Evolutionary conservation across 306 rosid genomes (phyloP).

Genomic region (Gillenia trifoliata): DNA sequence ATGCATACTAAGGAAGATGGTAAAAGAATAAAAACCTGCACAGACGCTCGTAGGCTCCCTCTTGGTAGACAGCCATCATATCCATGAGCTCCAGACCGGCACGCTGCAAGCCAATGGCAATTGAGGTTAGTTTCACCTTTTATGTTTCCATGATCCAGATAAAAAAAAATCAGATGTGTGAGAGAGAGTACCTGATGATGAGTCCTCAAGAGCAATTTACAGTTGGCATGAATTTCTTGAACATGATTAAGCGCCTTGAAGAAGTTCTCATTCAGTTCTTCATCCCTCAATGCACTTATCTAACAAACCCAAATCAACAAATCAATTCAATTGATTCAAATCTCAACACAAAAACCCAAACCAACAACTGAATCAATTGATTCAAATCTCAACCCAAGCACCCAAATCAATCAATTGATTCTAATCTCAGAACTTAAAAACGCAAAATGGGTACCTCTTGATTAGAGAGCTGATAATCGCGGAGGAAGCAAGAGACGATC

Average conservation of each 20-base stretch:
- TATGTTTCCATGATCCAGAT: neutral
- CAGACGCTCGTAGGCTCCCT: slow-evolving; percentile 95
- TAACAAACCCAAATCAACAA: slow-evolving; percentile 24
- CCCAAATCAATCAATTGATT: neutral
- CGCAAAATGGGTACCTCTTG: slow-evolving; percentile 48
- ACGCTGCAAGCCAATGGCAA: slow-evolving; percentile 40
- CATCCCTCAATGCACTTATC: slow-evolving; percentile 88
- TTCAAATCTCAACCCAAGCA: neutral
- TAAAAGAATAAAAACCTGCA: slow-evolving; percentile 60
- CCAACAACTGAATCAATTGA: neutral
- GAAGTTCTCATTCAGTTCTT: slow-evolving; percentile 64
- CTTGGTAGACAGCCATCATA: slow-evolving; percentile 98
- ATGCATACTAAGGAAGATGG: neutral
- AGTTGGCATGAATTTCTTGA: slow-evolving; percentile 91
- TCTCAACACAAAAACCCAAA: neutral
- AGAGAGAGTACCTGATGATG: slow-evolving; percentile 78
- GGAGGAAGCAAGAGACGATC: slow-evolving; percentile 83
- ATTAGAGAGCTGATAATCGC: slow-evolving; percentile 84
- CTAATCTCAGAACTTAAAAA: neutral
- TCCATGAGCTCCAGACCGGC: slow-evolving; percentile 98
- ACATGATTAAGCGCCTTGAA: slow-evolving; percentile 95
- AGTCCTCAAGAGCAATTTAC: slow-evolving; percentile 85
- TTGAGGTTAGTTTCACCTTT: slow-evolving; percentile 4
- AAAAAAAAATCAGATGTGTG: neutral
- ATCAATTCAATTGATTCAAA: neutral